phyloP scores from a whole-genome alignment of 768 basidiomycete species.

The Hericium coralloides region DNA sequence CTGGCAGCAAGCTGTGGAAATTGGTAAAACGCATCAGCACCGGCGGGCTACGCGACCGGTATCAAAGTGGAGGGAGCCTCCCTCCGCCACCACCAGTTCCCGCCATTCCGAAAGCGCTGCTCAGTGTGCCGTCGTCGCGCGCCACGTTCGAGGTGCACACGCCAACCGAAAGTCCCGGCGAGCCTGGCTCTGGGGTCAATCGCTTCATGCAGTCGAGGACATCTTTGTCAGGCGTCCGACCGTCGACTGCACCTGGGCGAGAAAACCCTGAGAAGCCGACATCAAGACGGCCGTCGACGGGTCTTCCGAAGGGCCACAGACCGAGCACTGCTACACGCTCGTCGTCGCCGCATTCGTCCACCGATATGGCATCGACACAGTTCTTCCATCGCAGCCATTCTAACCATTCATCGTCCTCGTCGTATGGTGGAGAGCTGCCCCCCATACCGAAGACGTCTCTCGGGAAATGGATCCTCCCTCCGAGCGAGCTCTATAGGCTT shows the following conservation, averaged over 20 bases:
- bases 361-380: constrained; percentile 43
- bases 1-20: constrained; percentile 46
- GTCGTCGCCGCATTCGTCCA: constrained; percentile 53
- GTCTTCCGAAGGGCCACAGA: constrained; percentile 17
- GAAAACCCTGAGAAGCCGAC: constrained; percentile 6
- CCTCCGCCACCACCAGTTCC: constrained; percentile 47
- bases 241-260: constrained; percentile 10
- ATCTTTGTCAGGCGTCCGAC: constrained; percentile 19
- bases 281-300: neutral
- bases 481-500: constrained; percentile 42
- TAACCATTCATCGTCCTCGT: constrained; percentile 47
- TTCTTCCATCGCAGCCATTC: constrained; percentile 38
- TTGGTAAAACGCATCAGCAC: constrained; percentile 64
- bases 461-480: constrained; percentile 44
- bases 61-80: constrained; percentile 15
- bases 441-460: constrained; percentile 30
- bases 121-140: constrained; percentile 3
- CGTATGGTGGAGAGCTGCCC: constrained; percentile 36
- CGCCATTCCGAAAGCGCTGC: constrained; percentile 40
- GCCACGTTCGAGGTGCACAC: constrained; percentile 19
- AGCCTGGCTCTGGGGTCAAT: constrained; percentile 7
- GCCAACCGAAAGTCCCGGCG: constrained; percentile 1
- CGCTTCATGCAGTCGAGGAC: constrained; percentile 19
- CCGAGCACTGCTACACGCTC: constrained; percentile 36
- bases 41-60: constrained; percentile 53